Conservation (phyloP, 768 basidiomycete genomes). For the Cystofilobasidium ferigula region DNA sequence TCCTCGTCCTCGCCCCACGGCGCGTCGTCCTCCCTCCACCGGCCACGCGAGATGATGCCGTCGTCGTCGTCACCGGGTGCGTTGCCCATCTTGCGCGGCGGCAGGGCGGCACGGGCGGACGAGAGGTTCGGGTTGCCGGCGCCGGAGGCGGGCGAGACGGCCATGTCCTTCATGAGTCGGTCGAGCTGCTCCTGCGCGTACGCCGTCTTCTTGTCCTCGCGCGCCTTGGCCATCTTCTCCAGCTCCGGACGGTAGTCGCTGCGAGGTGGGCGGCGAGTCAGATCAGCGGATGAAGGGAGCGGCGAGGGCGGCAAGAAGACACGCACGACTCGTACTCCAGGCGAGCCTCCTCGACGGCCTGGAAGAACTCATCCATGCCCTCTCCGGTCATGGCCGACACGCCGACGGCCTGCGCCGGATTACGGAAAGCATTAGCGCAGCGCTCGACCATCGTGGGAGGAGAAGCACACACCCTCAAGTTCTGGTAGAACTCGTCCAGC, state of each 20-base stretch:
- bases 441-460: no score
- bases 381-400: constrained; percentile 94
- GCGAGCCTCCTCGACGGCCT: constrained; percentile 75
- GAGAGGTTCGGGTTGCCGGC: constrained; percentile 17
- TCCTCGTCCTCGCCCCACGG: constrained; percentile 22
- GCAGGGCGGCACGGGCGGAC: background rate
- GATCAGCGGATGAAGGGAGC: background rate
- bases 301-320: background rate
- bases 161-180: constrained; percentile 39
- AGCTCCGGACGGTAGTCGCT: constrained; percentile 91
- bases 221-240: constrained; percentile 47
- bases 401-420: constrained; percentile 63
- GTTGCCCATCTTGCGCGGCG: background rate
- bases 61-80: constrained; percentile 26
- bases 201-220: constrained; percentile 34
- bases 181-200: constrained; percentile 37
- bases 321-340: constrained; percentile 78
- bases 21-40: constrained; percentile 15
- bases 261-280: constrained; percentile 20
- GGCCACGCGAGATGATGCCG: constrained; percentile 23
- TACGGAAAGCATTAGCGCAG: background rate
- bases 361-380: constrained; percentile 82
- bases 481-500: constrained; percentile 94
- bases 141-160: constrained; percentile 18
- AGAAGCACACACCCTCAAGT: constrained; percentile 58